phyloP scores from a whole-genome alignment of 495 filamentous ascomycete genomes.

The Penicillium paxilli region DNA sequence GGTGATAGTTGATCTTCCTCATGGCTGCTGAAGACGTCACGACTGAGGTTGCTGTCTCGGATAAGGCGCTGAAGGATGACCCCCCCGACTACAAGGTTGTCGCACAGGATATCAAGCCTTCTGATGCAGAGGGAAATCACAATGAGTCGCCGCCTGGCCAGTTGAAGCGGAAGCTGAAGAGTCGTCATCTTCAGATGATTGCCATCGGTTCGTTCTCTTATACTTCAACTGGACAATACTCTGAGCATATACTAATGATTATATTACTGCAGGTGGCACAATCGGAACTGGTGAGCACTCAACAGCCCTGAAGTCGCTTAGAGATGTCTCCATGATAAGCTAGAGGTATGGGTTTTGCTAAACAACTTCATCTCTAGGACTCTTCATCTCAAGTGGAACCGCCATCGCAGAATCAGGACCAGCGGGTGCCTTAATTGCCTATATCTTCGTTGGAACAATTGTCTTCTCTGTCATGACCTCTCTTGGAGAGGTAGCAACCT shows the following conservation, averaged over 20 bases:
- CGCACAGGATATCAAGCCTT: constrained; percentile 23
- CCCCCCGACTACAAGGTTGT: constrained; percentile 10
- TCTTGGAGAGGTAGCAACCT: constrained; percentile 69
- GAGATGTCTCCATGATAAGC: too few relatives aligned
- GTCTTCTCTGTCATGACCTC: constrained; percentile 54
- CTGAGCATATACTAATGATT: not conserved
- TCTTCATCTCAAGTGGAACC: constrained; percentile 69
- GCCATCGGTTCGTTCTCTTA: constrained; percentile 51
- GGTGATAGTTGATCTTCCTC: not conserved
- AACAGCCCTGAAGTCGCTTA: too few relatives aligned
- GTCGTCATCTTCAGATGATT: constrained; percentile 67
- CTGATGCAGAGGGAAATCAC: constrained; percentile 25
- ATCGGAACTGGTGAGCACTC: constrained; percentile 60
- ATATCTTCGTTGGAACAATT: constrained; percentile 54
- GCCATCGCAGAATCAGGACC: constrained; percentile 64
- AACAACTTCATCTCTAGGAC: constrained; percentile 9
- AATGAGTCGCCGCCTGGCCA: constrained; percentile 14
- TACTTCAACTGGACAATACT: constrained; percentile 33
- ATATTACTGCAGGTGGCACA: constrained; percentile 63
- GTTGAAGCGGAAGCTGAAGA: constrained; percentile 59
- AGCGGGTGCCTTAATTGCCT: constrained; percentile 63
- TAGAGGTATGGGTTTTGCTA: constrained; percentile 3
- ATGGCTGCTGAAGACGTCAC: constrained; percentile 19
- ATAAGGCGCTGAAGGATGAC: constrained; percentile 5
- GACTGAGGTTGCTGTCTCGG: constrained; percentile 4